Base-by-base conservation (phyloP, 2,329 filamentous ascomycete genomes). In the Penicillium sclerotigenum region DNA sequence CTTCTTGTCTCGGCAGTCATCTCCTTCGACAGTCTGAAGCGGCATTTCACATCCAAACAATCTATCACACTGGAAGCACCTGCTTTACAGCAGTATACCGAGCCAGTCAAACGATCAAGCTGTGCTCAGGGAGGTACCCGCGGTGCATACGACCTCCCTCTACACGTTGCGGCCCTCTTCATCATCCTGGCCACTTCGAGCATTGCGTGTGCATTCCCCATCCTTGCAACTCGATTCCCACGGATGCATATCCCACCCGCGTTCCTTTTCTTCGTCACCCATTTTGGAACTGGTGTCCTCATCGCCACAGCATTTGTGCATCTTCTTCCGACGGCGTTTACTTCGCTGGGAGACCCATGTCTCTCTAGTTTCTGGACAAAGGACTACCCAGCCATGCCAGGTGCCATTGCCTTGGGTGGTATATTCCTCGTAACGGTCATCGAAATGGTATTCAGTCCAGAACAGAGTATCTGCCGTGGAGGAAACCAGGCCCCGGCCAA, bases 221-320 rank as follows among this genome's bases (percentile, higher is more conserved):
- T 89, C 33, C 73, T 89, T 52, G 87, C 84, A 10, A 81, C 82
- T 51, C 81, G 83, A 60, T 77, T 81, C 36, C 82, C 81, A 36
- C 79, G 80, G 47, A 79, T 85, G 53, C 81, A 79, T 49, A 81
- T 82, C 52, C 85, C 86, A 50, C 80, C 79, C 0, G 60, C 62
- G 2, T 67, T 65, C 24, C 59, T 69, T 6, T 69, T 70, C 26
- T 67, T 68, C 60, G 86, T 85, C 65, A 84, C 88, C 61, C 88
- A 91, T 75, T 88, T 90, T 62, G 88, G 90, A 67, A 94, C 90
- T 1, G 90, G 90, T 57, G 90, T 94, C 20, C 79, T 94, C n/a
- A 87, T 94, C 59, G 89, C 90, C 11, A 94, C 90, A 1, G 89
- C 90, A 53, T 94, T 94, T 67, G 89, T 93, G 26, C 89, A 93